These are phyloP conservation scores for Clavispora carvajalis DNA, from an alignment of 805 yeast genomes.

Conservation along the genomic window DNA sequence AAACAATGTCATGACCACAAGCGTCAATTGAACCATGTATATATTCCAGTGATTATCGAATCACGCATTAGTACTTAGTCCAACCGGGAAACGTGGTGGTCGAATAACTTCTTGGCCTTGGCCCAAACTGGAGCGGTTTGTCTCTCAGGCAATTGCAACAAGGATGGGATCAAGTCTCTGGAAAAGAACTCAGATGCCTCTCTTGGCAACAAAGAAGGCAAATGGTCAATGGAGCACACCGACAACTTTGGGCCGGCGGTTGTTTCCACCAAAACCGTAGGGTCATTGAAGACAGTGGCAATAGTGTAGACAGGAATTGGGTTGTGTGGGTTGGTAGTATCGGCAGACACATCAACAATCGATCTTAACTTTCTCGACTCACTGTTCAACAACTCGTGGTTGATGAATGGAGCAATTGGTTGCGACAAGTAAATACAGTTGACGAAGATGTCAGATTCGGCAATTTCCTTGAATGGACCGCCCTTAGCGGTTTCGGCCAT, in stretches of 20 bases:
- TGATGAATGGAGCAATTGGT: conserved; percentile 91
- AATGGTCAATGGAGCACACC: conserved; percentile 92
- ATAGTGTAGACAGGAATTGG: conserved; percentile 91
- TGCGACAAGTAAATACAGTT: conserved; percentile 93
- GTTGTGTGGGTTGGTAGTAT: conserved; percentile 96
- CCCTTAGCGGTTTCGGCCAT: conserved; percentile 94
- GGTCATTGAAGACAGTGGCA: conserved; percentile 87
- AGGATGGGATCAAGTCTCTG: conserved; percentile 81
- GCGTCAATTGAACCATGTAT: too few species aligned
- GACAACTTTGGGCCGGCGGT: conserved; percentile 79
- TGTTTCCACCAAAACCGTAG: conserved; percentile 81
- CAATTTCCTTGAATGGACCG: conserved; percentile 94
- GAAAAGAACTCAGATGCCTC: conserved; percentile 94
- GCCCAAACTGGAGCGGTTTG: conserved; percentile 85
- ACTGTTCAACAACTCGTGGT: conserved; percentile 59
- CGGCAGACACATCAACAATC: conserved; percentile 97
- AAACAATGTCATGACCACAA: neutral
- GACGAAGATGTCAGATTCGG: conserved; percentile 80
- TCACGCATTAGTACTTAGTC: conserved; percentile 1
- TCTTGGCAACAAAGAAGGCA: conserved; percentile 93
- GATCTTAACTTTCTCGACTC: conserved; percentile 75
- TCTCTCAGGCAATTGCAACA: conserved; percentile 80
- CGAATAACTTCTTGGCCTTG: conserved; percentile 77
- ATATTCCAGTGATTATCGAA: too few species aligned
- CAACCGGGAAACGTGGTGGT: conserved; percentile 78